These are phyloP conservation scores for Mortierella claussenii DNA, from an alignment of 192 early-diverging fungal species.

Conservation along the genomic window DNA sequence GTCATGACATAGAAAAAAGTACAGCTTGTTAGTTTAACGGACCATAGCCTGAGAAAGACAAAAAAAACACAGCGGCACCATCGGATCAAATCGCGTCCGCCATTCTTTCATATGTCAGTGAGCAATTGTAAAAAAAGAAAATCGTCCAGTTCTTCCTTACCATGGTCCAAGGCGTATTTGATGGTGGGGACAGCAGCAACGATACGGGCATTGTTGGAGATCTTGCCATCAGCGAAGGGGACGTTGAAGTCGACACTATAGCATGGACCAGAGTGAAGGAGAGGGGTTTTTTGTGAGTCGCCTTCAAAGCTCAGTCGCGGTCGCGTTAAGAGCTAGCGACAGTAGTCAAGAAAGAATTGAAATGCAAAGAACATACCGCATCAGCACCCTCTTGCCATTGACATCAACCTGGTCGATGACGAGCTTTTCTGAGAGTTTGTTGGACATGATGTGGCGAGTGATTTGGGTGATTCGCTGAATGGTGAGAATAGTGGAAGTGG, in stretches of 20 bases:
- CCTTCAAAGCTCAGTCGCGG: no score
- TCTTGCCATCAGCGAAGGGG: slow-evolving; percentile 91
- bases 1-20: no score
- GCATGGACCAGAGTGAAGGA: no score
- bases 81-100: slow-evolving; percentile 22
- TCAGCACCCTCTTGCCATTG: slow-evolving; percentile 88
- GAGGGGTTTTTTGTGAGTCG: no score
- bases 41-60: no score
- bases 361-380: no score
- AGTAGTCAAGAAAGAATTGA: no score
- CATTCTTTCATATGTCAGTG: slow-evolving; percentile 16
- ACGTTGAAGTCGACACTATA: slow-evolving; percentile 99
- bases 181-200: slow-evolving; percentile 94
- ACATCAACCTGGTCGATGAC: slow-evolving; percentile 88
- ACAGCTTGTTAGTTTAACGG: no score
- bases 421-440: slow-evolving; percentile 81
- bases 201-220: slow-evolving; percentile 98
- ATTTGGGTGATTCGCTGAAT: slow-evolving; percentile 48
- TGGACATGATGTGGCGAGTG: slow-evolving; percentile 63
- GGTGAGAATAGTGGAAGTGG: slow-evolving; percentile 30
- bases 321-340: no score
- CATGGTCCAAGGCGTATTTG: slow-evolving; percentile 88
- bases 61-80: background rate
- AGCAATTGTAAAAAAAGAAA: background rate
- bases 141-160: slow-evolving; percentile 49